Conservation (phyloP, 2,329 filamentous ascomycete species). For the Neonectria faginata region DNA sequence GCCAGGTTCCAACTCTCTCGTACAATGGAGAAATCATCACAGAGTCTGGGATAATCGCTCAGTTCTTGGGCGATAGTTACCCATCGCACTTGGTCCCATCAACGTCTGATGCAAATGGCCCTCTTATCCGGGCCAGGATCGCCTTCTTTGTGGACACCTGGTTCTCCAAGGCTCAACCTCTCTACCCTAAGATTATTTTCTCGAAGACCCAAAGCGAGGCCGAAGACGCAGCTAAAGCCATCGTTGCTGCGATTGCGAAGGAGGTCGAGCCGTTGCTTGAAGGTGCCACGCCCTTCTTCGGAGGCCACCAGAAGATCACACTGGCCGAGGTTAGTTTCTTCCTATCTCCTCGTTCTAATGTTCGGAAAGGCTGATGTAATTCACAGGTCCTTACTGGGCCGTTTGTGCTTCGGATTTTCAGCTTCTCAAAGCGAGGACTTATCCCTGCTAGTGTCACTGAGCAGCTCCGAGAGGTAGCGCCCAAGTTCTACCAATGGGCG, state of each 20-base stretch:
- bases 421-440: constrained; percentile 65
- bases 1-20: constrained; percentile 77
- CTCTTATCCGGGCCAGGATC: constrained; percentile 73
- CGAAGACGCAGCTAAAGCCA: constrained; percentile 59
- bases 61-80: constrained; percentile 77
- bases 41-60: constrained; percentile 79
- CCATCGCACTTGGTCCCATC: constrained; percentile 75
- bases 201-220: constrained; percentile 63
- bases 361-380: background rate
- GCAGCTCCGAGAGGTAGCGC: constrained; percentile 65
- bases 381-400: constrained; percentile 71
- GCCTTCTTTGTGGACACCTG: constrained; percentile 80
- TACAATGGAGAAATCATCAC: constrained; percentile 76
- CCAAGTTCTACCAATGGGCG: constrained; percentile 76
- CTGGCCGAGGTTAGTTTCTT: constrained; percentile 73
- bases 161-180: constrained; percentile 68
- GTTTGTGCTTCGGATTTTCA: constrained; percentile 72
- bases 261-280: constrained; percentile 79
- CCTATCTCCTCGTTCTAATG: rapidly evolving
- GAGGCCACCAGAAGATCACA: constrained; percentile 72
- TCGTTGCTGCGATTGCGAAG: constrained; percentile 70
- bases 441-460: constrained; percentile 61
- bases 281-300: constrained; percentile 70
- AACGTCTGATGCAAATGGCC: constrained; percentile 62
- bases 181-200: constrained; percentile 60